phyloP scores from a whole-genome alignment of 805 yeast species.

The Hanseniaspora nectarophila region DNA sequence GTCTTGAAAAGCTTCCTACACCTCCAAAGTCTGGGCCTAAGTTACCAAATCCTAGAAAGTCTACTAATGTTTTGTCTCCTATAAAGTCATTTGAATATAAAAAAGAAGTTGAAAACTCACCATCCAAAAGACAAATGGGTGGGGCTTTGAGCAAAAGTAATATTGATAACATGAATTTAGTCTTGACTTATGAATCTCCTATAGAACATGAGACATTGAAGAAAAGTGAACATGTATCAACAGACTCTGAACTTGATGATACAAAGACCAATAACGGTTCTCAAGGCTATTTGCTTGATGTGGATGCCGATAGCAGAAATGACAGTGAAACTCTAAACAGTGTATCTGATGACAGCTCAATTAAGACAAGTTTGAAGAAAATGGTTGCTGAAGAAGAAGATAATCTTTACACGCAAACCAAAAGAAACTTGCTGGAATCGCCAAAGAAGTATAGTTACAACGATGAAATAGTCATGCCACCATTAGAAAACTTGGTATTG shows the following conservation, averaged over 20 bases:
- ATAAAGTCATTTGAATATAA: background rate
- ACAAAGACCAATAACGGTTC: background rate
- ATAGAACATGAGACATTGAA: background rate
- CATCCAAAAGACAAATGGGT: constrained; percentile 9
- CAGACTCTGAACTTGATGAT: constrained; percentile 8
- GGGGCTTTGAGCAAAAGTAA: constrained; percentile 1
- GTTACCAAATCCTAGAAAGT: constrained; percentile 14
- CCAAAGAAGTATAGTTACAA: background rate
- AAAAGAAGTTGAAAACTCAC: background rate
- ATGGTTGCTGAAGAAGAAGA: background rate
- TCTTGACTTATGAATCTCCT: background rate
- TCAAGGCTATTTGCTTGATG: background rate
- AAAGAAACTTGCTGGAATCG: background rate
- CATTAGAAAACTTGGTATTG: background rate
- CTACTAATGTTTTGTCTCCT: background rate
- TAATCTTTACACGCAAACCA: background rate
- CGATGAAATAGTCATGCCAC: background rate
- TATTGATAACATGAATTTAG: background rate
- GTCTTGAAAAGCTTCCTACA: background rate
- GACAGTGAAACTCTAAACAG: background rate
- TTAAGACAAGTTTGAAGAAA: background rate
- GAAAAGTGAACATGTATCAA: background rate
- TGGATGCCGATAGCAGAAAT: background rate
- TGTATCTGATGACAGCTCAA: background rate
- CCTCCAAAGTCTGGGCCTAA: constrained; percentile 5